Conservation (phyloP, 441 rosid species). For the Populus trichocarpa region DNA sequence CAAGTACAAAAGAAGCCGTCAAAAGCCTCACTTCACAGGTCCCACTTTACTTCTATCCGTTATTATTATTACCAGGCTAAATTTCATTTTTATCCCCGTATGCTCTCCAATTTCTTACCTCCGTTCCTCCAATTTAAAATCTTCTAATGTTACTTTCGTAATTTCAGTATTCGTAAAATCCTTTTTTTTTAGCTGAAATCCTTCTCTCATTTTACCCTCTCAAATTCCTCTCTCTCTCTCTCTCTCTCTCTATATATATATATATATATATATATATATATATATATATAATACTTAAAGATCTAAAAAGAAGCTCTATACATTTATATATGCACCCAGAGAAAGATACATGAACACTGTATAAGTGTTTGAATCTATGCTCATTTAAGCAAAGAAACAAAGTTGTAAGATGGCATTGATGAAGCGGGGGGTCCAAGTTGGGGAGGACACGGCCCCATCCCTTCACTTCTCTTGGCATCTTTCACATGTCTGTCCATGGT, state of each 20-base stretch:
- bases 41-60: neutral
- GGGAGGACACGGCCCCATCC: neutral
- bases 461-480: neutral
- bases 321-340: neutral
- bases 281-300: neutral
- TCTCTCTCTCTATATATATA: no score
- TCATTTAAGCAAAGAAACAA: neutral
- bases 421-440: neutral
- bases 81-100: neutral
- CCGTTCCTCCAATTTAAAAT: neutral
- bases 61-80: conserved; percentile 11
- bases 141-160: no score
- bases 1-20: conserved; percentile 93
- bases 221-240: neutral
- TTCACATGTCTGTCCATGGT: neutral
- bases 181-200: neutral
- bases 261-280: no score
- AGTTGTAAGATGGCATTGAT: neutral
- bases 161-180: neutral
- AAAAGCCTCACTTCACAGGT: conserved; percentile 99
- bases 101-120: neutral
- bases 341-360: neutral
- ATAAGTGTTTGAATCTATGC: neutral
- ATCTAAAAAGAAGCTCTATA: neutral
- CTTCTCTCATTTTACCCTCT: neutral